phyloP scores from a whole-genome alignment of 1,284 basidiomycete species.

The Ceratobasidium sp. region DNA sequence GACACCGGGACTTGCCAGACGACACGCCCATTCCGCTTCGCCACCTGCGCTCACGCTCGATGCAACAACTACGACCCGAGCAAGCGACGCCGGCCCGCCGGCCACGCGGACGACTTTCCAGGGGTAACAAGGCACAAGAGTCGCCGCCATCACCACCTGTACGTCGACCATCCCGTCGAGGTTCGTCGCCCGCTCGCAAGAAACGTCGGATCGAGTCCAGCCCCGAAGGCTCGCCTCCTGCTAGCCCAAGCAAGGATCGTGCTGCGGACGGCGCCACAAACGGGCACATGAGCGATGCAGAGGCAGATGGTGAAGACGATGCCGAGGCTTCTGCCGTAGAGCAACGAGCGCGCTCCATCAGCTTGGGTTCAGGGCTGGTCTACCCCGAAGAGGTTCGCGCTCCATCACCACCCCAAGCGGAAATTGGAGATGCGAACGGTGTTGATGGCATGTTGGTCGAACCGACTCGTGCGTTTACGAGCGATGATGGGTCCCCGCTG shows the following conservation, averaged over 20 bases:
- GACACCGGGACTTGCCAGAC: constrained; percentile 32
- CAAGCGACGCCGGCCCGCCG: constrained; percentile 54
- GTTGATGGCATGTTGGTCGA: constrained; percentile 12
- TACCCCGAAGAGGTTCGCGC: constrained; percentile 23
- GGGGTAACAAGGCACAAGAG: background rate
- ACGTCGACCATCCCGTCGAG: constrained; percentile 16
- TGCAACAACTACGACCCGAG: constrained; percentile 50
- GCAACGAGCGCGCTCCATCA: constrained; percentile 35
- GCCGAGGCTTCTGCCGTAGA: constrained; percentile 14
- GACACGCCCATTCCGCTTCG: constrained; percentile 46
- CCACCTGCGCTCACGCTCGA: constrained; percentile 47
- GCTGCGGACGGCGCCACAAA: constrained; percentile 53
- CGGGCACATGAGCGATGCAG: constrained; percentile 27
- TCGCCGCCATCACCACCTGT: constrained; percentile 6
- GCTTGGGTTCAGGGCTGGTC: constrained; percentile 43
- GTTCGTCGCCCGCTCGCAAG: constrained; percentile 36
- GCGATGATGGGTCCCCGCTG: constrained; percentile 27
- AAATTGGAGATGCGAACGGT: constrained; percentile 8
- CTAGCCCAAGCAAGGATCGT: constrained; percentile 45
- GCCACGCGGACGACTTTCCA: constrained; percentile 31
- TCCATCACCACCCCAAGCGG: constrained; percentile 2
- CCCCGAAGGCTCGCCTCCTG: constrained; percentile 31
- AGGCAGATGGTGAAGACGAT: constrained; percentile 46
- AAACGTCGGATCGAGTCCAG: constrained; percentile 39
- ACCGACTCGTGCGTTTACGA: constrained; percentile 20